Percentiles rank a stretch among this genome's conserved stretches.
Evolutionary conservation across 2,329 filamentous ascomycete genomes (phyloP).

Genomic region (Colletotrichum caudatum): DNA sequence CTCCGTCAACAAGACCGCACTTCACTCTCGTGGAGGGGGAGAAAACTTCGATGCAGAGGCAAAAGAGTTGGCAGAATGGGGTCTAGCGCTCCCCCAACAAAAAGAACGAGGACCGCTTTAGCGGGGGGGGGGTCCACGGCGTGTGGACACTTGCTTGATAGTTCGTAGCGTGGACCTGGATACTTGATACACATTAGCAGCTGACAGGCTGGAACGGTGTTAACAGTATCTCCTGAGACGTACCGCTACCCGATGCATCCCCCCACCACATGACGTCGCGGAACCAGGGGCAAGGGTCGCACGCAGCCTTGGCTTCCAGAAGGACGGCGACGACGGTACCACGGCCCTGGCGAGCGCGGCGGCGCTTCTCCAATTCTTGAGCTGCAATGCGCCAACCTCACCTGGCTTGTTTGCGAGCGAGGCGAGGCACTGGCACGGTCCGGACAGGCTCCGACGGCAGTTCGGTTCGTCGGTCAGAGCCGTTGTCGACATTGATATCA

Average conservation of each 20-base stretch:
- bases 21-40: neutral
- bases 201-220: fast-evolving
- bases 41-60: constrained; percentile 23
- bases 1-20: constrained; percentile 2
- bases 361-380: constrained; percentile 7
- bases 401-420: neutral
- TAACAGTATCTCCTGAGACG: neutral
- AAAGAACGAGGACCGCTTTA: constrained; percentile 34
- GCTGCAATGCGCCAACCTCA: constrained; percentile 8
- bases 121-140: constrained; percentile 18
- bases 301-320: constrained; percentile 33
- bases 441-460: constrained; percentile 20
- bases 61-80: constrained; percentile 18
- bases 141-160: constrained; percentile 24
- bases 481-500: neutral
- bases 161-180: constrained; percentile 14
- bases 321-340: constrained; percentile 9
- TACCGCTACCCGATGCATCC: constrained; percentile 6
- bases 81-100: constrained; percentile 41
- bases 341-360: constrained; percentile 2
- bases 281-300: constrained; percentile 29
- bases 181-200: constrained; percentile 27
- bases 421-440: neutral
- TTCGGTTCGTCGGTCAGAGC: neutral
- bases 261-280: constrained; percentile 8